These are phyloP conservation scores for Argentina anserina DNA, from an alignment of 306 rosid genomes.

Conservation along the genomic window DNA sequence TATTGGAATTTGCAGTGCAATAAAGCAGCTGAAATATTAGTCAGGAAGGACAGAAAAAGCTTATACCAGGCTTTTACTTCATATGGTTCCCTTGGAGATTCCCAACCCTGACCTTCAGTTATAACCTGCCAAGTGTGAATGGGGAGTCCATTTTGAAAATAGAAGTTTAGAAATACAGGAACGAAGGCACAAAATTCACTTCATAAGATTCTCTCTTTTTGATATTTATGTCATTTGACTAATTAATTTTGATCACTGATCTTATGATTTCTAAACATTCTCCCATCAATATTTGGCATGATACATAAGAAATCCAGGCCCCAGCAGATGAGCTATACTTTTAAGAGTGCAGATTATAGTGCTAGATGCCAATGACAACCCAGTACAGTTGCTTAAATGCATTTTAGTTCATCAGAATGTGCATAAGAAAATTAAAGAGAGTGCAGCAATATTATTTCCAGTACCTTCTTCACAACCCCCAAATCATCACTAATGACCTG, in stretches of 20 bases:
- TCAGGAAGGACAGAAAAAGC: constrained; percentile 9
- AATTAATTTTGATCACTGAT: neutral
- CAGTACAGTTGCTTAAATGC: neutral
- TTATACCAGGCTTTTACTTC: constrained; percentile 95
- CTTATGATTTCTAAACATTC: neutral
- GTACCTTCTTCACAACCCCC: constrained; percentile 87
- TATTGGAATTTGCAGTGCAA: constrained; percentile 14
- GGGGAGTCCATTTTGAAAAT: constrained; percentile 12
- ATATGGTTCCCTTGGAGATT: constrained; percentile 92
- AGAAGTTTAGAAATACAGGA: neutral
- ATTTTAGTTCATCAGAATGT: constrained; percentile 20
- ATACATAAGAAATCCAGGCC: neutral
- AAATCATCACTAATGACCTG: constrained; percentile 89
- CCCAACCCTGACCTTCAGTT: constrained; percentile 93
- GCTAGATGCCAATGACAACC: neutral
- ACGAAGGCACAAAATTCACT: neutral
- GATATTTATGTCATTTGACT: neutral
- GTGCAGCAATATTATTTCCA: constrained; percentile 14
- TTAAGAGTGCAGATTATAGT: neutral
- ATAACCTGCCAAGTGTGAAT: constrained; percentile 48
- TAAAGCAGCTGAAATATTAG: constrained; percentile 6
- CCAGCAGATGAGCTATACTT: neutral
- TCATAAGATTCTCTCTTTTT: neutral
- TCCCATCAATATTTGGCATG: neutral
- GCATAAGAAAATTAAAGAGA: neutral